Conservation (phyloP, 2,329 filamentous ascomycete genomes). For the Diplodia scrobiculata region DNA sequence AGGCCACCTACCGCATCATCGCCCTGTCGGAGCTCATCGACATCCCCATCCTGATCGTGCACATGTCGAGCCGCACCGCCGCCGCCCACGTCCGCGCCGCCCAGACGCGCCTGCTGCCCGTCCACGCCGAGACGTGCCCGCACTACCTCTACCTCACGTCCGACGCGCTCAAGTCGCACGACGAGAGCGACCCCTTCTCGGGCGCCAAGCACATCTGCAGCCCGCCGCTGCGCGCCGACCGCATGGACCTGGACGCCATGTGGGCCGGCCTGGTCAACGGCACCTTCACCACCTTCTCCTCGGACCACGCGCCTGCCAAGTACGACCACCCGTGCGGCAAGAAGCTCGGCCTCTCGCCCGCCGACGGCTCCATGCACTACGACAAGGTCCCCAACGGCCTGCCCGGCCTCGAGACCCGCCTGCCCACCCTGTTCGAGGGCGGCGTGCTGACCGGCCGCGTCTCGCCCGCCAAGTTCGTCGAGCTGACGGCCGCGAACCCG, state of each 20-base stretch:
- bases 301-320: constrained; percentile 46
- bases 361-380: constrained; percentile 43
- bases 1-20: constrained; percentile 57
- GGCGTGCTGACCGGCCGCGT: constrained; percentile 33
- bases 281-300: constrained; percentile 41
- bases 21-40: constrained; percentile 54
- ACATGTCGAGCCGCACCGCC: constrained; percentile 50
- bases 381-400: constrained; percentile 50
- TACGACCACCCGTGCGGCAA: constrained; percentile 46
- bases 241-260: constrained; percentile 40
- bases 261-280: constrained; percentile 43
- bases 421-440: constrained; percentile 47
- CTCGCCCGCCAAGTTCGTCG: constrained; percentile 47
- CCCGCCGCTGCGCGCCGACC: constrained; percentile 40
- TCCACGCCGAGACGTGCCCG: constrained; percentile 45
- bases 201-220: constrained; percentile 44
- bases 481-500: constrained; percentile 50
- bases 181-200: constrained; percentile 39
- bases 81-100: constrained; percentile 42
- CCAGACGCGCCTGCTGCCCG: constrained; percentile 41
- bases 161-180: constrained; percentile 38
- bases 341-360: constrained; percentile 40
- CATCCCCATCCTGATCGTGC: constrained; percentile 57
- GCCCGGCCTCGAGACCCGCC: constrained; percentile 49
- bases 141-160: constrained; percentile 44